Evolutionary conservation across 345 rosid species (phyloP).

Genomic region (Bruguiera parviflora): DNA sequence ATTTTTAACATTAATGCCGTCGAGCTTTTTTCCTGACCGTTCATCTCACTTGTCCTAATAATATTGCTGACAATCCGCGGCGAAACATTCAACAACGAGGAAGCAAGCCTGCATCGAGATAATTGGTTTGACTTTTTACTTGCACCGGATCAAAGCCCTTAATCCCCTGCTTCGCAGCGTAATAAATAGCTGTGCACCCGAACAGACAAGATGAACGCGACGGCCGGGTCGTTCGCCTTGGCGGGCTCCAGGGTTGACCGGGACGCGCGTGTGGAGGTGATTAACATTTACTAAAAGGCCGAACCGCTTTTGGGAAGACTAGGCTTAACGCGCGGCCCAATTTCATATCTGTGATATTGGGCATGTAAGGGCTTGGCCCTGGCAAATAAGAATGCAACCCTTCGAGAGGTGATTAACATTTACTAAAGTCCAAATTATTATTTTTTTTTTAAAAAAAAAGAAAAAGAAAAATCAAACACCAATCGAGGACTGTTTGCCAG

Average conservation of each 20-base stretch:
- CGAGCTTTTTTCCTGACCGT: background rate
- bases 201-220: conserved; percentile 26
- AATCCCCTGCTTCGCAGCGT: conserved; percentile 2
- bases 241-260: conserved; percentile 30
- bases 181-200: background rate
- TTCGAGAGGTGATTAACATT: too few relatives aligned
- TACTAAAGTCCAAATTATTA: too few relatives aligned
- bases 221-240: conserved; percentile 38
- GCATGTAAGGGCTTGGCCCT: too few relatives aligned
- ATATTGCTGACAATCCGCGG: background rate
- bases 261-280: conserved; percentile 26
- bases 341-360: conserved; percentile 9
- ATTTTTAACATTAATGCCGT: background rate
- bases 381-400: too few relatives aligned
- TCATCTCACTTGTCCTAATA: background rate
- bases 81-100: background rate
- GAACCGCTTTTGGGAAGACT: conserved; percentile 22
- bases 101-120: background rate
- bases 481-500: too few relatives aligned
- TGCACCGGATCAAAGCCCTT: background rate
- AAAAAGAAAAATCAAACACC: too few relatives aligned
- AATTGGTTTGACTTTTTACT: background rate
- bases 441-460: too few relatives aligned
- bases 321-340: conserved; percentile 32
- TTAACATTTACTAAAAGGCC: too few relatives aligned